Evolutionary conservation across 1,284 basidiomycete genomes (phyloP), one percentile per base, ranked within the genome.

Genomic region (Bjerkandera adusta): DNA sequence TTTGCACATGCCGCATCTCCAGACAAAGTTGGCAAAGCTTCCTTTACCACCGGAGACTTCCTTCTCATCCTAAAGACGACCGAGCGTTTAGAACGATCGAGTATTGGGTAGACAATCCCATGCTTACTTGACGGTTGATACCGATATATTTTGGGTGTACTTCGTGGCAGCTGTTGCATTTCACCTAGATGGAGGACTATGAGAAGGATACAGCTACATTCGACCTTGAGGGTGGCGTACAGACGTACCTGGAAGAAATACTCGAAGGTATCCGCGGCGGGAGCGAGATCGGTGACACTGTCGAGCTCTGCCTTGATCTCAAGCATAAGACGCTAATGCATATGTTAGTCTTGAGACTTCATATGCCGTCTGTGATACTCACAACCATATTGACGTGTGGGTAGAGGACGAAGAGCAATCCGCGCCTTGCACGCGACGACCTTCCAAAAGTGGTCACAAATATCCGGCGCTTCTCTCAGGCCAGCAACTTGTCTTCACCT

Each of bases 231-330:
- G 29, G 15, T 16, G 8, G n/a, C 22, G 10, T 16, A 7, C 21
- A 30, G 33, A 27, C 45, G 47, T 44, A 86, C 87, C 71, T 85
- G 62, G 68, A 91, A 91, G 69, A 85, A 85, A 63, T 79, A 91
- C 50, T 89, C 84, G 53, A 86, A 91, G 52, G 82, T 43, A 20
- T 81, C 73, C 4, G 72, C 65, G 7, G 74, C 72, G 18, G 88
- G 88, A 35, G 68, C 67, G 20, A 91, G 68, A 59, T 79, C 71
- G 12, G 85, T 85, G 51, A 90, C 79, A 55, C 86, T 85, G 61
- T 90, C 85, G 36, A 91, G 73, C 4, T 87, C 84, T 21, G 87
- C 89, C 66, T 83, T 82, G 62, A 89, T 86, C 34, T 81, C 84
- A 15, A 89, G 72, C 52, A 72, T 68, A 6, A 89, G 71, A 44